Base-by-base conservation (phyloP, 371 early-diverging fungal genomes). In the Rhizomucor miehei region DNA sequence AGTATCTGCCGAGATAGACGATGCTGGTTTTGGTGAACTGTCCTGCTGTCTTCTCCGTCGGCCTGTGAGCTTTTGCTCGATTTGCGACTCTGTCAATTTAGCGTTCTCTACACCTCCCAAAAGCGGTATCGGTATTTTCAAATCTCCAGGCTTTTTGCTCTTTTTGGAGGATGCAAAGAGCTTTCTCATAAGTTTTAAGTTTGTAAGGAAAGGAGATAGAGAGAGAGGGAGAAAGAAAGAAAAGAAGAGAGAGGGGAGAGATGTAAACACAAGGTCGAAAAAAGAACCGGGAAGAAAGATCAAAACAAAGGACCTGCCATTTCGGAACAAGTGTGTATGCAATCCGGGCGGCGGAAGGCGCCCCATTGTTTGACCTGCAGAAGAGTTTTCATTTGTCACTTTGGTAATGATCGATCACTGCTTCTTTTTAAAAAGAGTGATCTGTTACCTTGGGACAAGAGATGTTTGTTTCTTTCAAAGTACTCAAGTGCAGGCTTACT, bases 41-140 rank as follows among this genome's bases (percentile, higher is more conserved):
- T 50, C 29, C 17, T 24, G 9, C 6, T 12, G 35, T 40, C 20
- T 29, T 19, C 13, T n/a, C 16, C 35, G 46, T 2, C 48, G 48
- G n/a, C 51, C 49, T 10, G 57, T 51, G 17, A 57, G 46, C 21
- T 51, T 19, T 12, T 34, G 17, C 37, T 57, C 57, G 16, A 57
- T 24, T 25, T 57, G 39, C 3, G 10, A 29, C 19, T 50, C 51
- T 12, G 46, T 24, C 23, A 50, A 23, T 39, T 51, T 57, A 44
- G 57, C 51, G 47, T 57, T 50, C 14, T 51, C 37, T 21, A 45
- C 24, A 44, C 57, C 50, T 51, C 51, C 57, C 51, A 57, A 50
- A 23, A 50, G 35, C 11, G 57, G 57, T 6, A 57, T 44, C 12
- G 57, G 57, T 36, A 51, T 44, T 45, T 57, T 57, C 23, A 48